These are phyloP conservation scores for Tetradesmus obliquus DNA, from an alignment of 139 green algal species.

Conservation along the genomic window DNA sequence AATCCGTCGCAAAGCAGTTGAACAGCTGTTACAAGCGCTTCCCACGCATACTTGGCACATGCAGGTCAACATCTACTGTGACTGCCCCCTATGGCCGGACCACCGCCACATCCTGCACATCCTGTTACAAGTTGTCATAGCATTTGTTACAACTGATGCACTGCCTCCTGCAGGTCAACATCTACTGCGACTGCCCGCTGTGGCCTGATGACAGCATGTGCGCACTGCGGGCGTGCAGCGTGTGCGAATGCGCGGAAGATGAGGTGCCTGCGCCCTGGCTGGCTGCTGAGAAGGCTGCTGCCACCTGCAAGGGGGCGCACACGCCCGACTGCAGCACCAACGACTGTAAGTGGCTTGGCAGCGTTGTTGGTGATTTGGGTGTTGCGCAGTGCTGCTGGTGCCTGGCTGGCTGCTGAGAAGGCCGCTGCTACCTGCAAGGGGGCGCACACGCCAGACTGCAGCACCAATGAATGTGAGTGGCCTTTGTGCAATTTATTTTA, in stretches of 20 bases:
- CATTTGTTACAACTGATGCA: background rate
- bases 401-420: slow-evolving; percentile 76
- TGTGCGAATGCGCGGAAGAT: slow-evolving; percentile 87
- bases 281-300: slow-evolving; percentile 57
- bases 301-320: slow-evolving; percentile 15
- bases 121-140: background rate
- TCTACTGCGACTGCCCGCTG: slow-evolving; percentile 95
- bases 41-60: background rate
- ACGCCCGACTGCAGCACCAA: slow-evolving; percentile 42
- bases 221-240: slow-evolving; percentile 78
- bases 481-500: background rate
- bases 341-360: background rate
- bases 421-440: slow-evolving; percentile 25
- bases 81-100: background rate
- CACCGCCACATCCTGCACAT: too few species aligned
- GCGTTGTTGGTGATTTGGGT: background rate
- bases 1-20: too few species aligned
- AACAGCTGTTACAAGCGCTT: too few species aligned
- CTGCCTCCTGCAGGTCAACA: slow-evolving; percentile 72
- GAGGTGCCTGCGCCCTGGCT: slow-evolving; percentile 87
- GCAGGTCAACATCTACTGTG: background rate
- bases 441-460: slow-evolving; percentile 15
- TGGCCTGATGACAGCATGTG: slow-evolving; percentile 98
- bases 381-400: background rate
- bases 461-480: slow-evolving; percentile 32